Evolutionary conservation across 179 eudicot species (phyloP), one percentile per base, ranked within the genome.

Genomic region (Vitellaria paradoxa): DNA sequence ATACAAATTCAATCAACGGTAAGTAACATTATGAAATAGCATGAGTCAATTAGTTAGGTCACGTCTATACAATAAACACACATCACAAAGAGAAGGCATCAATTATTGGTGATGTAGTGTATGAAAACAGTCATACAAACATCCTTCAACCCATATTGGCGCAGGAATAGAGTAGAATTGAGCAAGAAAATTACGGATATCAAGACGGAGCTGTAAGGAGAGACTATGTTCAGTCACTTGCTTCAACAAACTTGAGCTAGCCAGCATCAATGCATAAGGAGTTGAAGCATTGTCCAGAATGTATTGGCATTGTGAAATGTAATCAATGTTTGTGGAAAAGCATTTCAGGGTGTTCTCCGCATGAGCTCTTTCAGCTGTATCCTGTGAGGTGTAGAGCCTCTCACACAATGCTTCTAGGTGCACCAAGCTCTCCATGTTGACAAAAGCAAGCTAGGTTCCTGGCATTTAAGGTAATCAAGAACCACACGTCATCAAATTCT

Each of bases 231-330:
- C 92, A 0, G 97, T 92, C 76, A 90, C 97, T 89, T 92, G 97
- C 86, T 92, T 92, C 89, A 92, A 83, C 84, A 92, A 82, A 79
- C 97, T 92, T 42, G 97, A 92, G 81, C 97, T 90, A 37, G 94
- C 97, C 66, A 92, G 88, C 94, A 92, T 90, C 90, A 92, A 83
- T 0, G 94, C 97, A 56, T 92, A 92, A 11, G 97, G 94, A 70
- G 94, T 88, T 83, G 80, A 88, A 66, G 97, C 89, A 86, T 92
- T 90, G 79, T 90, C 94, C 83, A 92, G 76, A 67, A 92, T 92
- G 85, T 86, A 92, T 80, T 92, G 97, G 80, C 97, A 92, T 80
- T 92, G 97, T 8, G 97, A 87, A 77, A 92, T 92, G 78, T 92
- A 92, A 83, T 90, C 94, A 40, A 84, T 68, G 67, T 92, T 92